Base-by-base conservation (phyloP, 2,329 filamentous ascomycete genomes). In the Colletotrichum phormii region DNA sequence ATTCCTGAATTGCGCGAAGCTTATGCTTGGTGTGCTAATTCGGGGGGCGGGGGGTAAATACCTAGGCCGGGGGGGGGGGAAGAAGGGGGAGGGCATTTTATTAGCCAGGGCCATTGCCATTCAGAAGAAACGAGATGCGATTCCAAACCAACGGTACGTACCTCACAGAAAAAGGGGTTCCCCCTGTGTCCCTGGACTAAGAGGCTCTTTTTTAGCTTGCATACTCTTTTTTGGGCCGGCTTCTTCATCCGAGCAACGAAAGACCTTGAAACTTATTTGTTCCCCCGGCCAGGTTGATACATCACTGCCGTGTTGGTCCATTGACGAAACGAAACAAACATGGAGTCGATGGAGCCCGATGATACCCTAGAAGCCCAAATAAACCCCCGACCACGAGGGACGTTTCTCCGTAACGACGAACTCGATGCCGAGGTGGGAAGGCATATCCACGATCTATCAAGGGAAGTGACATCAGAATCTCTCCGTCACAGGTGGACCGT, bases 381-480 rank as follows among this genome's bases (percentile, higher is more conserved):
- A 18, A 49, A n/a, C 15, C 15, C 15, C 42, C 18, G 42, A 49
- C 42, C 15, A 49, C 18, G 18, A 49, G 42, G 42, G 9, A 6
- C 37, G 13, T 18, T 42, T 18, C 5, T 8, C 42, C 18, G 18
- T 49, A 11, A 5, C 15, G 42, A 49, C 42, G 42, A 49, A n/a
- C 42, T 49, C 42, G 42, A 62, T 37, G 51, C 42, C 35, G 66
- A 57, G 42, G 58, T 18, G 53, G 42, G 42, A 49, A 49, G 26
- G 26, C 53, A 29, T 29, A 24, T 26, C 24, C 22, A 29, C 24
- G 49, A 57, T 42, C 55, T 51, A 54, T 29, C 67, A 31, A 35
- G 51, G 62, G 29, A 42, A 29, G 18, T 69, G 67, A 64, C 60
- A 69, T 64, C 67, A 69, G 67, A 53, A 42, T 51, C 61, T 54